Evolutionary conservation across 768 basidiomycete species (phyloP).

Genomic region (Podaxis sp.): DNA sequence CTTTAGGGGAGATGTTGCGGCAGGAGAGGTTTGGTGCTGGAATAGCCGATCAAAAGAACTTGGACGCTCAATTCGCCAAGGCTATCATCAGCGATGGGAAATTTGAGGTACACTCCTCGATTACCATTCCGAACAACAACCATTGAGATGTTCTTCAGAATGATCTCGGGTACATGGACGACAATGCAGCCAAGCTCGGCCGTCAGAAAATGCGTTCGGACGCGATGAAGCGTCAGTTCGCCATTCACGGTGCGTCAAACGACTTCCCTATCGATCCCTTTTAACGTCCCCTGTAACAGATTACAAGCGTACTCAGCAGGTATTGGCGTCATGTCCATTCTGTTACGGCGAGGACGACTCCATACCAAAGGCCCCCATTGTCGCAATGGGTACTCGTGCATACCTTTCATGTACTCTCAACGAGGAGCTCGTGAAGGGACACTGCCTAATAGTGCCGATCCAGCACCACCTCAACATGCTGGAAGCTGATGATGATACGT

Average conservation of each 20-base stretch:
- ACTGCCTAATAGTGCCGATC: conserved; percentile 94
- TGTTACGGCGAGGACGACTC: conserved; percentile 94
- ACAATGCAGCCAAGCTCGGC: conserved; percentile 91
- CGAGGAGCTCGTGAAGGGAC: conserved; percentile 89
- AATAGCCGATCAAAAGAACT: conserved; percentile 84
- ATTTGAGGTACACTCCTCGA: conserved; percentile 60
- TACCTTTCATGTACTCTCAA: conserved; percentile 89
- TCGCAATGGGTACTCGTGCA: conserved; percentile 87
- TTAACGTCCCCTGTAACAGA: conserved; percentile 45
- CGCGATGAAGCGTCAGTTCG: conserved; percentile 95
- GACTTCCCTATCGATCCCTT: neutral
- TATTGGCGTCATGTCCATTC: conserved; percentile 79
- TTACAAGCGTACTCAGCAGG: conserved; percentile 93
- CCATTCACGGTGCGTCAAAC: conserved; percentile 74
- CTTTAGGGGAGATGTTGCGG: conserved; percentile 88
- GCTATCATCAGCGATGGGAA: conserved; percentile 88
- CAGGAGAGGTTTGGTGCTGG: conserved; percentile 92
- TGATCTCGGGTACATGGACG: conserved; percentile 93
- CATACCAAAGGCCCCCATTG: conserved; percentile 80
- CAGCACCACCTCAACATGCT: conserved; percentile 91
- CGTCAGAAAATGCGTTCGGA: conserved; percentile 95
- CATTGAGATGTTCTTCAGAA: conserved; percentile 43
- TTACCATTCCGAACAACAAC: neutral
- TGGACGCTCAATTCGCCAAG: conserved; percentile 87
- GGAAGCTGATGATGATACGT: conserved; percentile 95